A percentile compares a stretch with the other conserved stretches of the same genome.
phyloP scores from a whole-genome alignment of 306 rosid genomes.

The Cucurbita moschata region DNA sequence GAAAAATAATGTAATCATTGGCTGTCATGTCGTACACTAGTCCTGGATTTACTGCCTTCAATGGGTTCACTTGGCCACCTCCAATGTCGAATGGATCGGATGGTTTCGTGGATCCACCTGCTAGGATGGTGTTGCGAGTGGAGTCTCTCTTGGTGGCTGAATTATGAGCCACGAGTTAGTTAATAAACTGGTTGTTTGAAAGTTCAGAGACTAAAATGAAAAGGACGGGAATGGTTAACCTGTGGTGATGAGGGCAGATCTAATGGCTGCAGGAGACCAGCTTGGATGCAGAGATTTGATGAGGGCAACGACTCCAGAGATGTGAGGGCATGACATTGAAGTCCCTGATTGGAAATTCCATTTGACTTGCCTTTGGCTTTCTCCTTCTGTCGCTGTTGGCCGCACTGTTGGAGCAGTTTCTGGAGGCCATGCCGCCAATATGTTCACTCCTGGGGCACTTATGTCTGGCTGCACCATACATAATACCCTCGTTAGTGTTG shows the following conservation, averaged over 20 bases:
- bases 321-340: constrained; percentile 48
- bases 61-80: constrained; percentile 32
- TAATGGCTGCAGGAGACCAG: constrained; percentile 44
- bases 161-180: no score
- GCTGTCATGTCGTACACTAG: constrained; percentile 32
- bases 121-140: constrained; percentile 15
- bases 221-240: background rate
- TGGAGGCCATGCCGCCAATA: constrained; percentile 46
- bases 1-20: constrained; percentile 23
- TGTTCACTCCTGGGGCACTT: constrained; percentile 35
- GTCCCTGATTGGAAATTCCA: constrained; percentile 52
- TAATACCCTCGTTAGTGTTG: no score
- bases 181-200: no score
- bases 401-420: constrained; percentile 25
- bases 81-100: constrained; percentile 41
- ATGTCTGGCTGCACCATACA: constrained; percentile 30
- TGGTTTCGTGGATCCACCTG: constrained; percentile 23
- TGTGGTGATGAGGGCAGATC: constrained; percentile 34
- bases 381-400: background rate
- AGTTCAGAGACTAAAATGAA: no score
- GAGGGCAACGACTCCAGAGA: constrained; percentile 33
- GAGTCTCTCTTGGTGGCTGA: constrained; percentile 26
- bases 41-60: constrained; percentile 33
- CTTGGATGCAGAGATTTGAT: constrained; percentile 36
- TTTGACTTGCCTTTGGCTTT: background rate